These are phyloP conservation scores for Puccinia brachypodii DNA, from an alignment of 1,284 basidiomycete genomes.

Conservation along the genomic window DNA sequence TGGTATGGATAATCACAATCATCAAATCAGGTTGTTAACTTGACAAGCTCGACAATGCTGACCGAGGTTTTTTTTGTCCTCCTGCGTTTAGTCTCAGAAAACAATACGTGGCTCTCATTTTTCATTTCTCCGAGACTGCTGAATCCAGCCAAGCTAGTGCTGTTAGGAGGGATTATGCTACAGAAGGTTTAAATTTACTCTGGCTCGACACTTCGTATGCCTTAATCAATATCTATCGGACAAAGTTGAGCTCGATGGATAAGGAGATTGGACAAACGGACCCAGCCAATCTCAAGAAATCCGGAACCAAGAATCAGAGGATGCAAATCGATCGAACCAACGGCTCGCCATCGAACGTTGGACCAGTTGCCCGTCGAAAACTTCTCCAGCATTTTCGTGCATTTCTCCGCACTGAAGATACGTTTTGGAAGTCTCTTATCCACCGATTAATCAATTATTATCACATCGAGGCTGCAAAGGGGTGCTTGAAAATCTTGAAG, in stretches of 20 bases:
- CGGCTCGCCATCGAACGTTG: constrained; percentile 56
- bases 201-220: constrained; percentile 91
- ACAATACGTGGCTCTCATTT: constrained; percentile 67
- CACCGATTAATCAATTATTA: constrained; percentile 71
- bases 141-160: constrained; percentile 3
- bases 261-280: constrained; percentile 51
- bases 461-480: constrained; percentile 63
- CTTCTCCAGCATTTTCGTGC: constrained; percentile 80
- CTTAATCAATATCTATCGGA: constrained; percentile 79
- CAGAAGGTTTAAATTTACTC: constrained; percentile 70
- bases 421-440: constrained; percentile 78
- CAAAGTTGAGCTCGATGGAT: constrained; percentile 70
- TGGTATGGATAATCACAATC: constrained; percentile 63
- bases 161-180: constrained; percentile 15
- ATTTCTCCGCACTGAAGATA: constrained; percentile 80
- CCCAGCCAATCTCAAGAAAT: constrained; percentile 46
- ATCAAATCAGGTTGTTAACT: constrained; percentile 20
- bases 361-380: constrained; percentile 76
- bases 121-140: constrained; percentile 62
- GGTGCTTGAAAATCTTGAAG: constrained; percentile 64
- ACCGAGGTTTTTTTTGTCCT: background rate
- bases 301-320: constrained; percentile 23
- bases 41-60: background rate
- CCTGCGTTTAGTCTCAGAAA: constrained; percentile 41
- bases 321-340: constrained; percentile 48